Evolutionary conservation across 163 green algal species (phyloP).

Genomic region (Smithsoniella earleae): DNA sequence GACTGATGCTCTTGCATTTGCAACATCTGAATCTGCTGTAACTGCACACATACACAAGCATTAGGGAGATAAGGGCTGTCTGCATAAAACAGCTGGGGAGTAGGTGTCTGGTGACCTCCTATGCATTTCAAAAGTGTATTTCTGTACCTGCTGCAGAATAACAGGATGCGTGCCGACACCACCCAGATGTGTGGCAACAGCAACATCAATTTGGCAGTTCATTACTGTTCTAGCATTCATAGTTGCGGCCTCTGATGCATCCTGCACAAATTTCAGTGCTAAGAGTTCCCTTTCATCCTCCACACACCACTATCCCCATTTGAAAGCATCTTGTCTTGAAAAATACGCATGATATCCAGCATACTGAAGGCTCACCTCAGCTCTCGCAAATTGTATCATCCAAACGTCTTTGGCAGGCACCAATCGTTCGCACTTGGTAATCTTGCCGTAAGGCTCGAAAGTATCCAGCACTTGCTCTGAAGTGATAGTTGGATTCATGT

Average conservation of each 20-base stretch:
- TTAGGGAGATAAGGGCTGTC: no score
- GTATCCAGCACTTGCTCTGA: background rate
- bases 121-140: no score
- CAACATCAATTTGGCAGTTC: background rate
- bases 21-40: conserved; percentile 13
- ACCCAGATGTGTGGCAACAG: background rate
- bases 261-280: conserved; percentile 15
- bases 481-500: conserved; percentile 23
- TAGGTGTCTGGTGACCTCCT: no score
- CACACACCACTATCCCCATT: no score
- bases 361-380: no score
- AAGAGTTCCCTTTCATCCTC: no score
- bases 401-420: conserved; percentile 5
- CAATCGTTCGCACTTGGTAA: conserved; percentile 6
- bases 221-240: background rate
- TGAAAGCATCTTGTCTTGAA: no score
- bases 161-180: conserved; percentile 25
- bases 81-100: no score
- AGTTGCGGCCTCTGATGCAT: conserved; percentile 2
- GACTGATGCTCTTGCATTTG: conserved; percentile 26
- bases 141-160: conserved; percentile 21
- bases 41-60: background rate
- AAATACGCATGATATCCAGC: background rate
- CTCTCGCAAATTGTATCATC: conserved; percentile 1
- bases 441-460: background rate